Percentiles rank a stretch among this genome's conserved stretches.
Conservation (phyloP, 2,329 filamentous ascomycete species). For the Epichloe aotearoae region DNA sequence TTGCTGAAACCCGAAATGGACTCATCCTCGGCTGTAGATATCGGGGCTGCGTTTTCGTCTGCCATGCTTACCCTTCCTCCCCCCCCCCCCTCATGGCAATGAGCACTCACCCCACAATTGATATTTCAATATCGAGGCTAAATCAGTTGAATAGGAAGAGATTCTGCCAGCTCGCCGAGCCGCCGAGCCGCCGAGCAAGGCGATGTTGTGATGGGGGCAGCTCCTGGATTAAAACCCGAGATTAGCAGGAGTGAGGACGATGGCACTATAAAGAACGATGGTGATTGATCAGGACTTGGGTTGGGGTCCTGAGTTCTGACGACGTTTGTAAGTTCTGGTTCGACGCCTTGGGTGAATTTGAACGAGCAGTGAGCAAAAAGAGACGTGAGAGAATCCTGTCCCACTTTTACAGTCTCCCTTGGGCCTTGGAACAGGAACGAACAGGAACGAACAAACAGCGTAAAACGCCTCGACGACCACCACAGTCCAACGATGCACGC, state of each 20-base stretch:
- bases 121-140: neutral
- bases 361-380: neutral
- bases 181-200: neutral
- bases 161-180: neutral
- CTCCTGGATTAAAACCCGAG: neutral
- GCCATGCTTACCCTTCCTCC: conserved; percentile 4
- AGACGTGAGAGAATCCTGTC: neutral
- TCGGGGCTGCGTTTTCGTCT: conserved; percentile 7
- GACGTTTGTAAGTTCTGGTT: neutral
- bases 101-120: conserved; percentile 3
- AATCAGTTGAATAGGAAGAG: neutral
- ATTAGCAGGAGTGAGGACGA: neutral
- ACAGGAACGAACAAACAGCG: neutral
- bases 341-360: neutral
- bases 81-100: conserved; percentile 3
- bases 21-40: conserved; percentile 22
- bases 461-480: neutral
- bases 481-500: neutral
- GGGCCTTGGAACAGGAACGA: neutral
- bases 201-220: neutral
- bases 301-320: neutral
- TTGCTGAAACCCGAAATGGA: conserved; percentile 22
- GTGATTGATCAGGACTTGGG: neutral
- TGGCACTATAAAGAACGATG: neutral
- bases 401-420: neutral